Base-by-base conservation (phyloP, 2,329 filamentous ascomycete species). In the Sporothrix mexicana region DNA sequence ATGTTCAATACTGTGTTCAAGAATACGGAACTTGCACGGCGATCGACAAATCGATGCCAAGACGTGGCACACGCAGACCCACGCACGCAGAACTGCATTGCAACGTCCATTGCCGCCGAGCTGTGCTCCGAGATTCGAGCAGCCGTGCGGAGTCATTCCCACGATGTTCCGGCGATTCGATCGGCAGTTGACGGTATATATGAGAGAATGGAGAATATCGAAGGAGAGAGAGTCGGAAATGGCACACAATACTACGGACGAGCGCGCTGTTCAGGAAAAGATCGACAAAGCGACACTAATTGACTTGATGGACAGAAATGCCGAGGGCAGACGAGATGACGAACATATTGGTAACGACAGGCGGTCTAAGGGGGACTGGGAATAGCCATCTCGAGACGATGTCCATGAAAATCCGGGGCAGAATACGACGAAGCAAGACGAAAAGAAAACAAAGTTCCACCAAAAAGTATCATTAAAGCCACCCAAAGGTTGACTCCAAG, bases 61-160 rank as follows among this genome's bases (percentile, higher is more conserved):
- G 30, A 36, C 2, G 30, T 36, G 30, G 30, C 30, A 36, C 30
- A 36, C 30, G 30, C 30, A 5, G 30, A 36, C 30, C 5, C 30
- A 61, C 57, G 25, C 57, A 36, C 57, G 13, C 57, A 23, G 12
- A 23, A 5, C 51, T 9, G 59, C 36, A 64, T 41, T 64, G 59
- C 59, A 64, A 64, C 59, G 17, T 64, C 59, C 7, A 64, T 45
- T 64, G 59, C 59, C 59, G 36, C 36, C 59, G 59, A 64, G 59
- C 30, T 45, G 59, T 43, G 17, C 59, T 64, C 59, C 59, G 59
- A 62, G 36, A 62, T 43, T 17, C 9, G n/a, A 20, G 5, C 13
- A 12, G 45, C 23, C 20, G 20, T 10, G 5, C 20, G 20, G 13
- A 15, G 20, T 20, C 10, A 55, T 55, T 10, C 51, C 51, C 51